These are phyloP conservation scores for Yarrowia sp. DNA, from an alignment of 805 yeast genomes.

Conservation along the genomic window DNA sequence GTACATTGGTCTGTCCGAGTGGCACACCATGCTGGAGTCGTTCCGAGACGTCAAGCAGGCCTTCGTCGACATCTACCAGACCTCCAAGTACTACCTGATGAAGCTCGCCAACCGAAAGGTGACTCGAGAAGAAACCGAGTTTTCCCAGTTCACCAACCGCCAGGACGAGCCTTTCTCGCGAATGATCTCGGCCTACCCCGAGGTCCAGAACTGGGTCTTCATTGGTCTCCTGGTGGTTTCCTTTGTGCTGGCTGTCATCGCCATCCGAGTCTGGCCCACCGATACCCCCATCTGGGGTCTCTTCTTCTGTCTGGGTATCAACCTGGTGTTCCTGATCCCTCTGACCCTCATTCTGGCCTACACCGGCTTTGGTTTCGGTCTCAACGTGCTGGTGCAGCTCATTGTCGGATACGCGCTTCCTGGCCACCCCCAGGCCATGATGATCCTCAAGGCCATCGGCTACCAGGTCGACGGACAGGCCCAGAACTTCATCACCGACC, in stretches of 20 bases:
- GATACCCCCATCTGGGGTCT: constrained; percentile 59
- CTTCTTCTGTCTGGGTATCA: constrained; percentile 62
- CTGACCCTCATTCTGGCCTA: constrained; percentile 66
- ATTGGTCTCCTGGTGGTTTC: constrained; percentile 55
- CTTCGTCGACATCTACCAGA: constrained; percentile 3
- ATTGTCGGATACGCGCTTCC: constrained; percentile 71
- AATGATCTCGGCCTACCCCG: constrained; percentile 55
- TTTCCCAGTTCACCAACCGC: constrained; percentile 38
- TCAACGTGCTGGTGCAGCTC: constrained; percentile 68
- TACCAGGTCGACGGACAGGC: constrained; percentile 70
- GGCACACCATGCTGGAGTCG: constrained; percentile 43
- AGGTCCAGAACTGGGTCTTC: constrained; percentile 81
- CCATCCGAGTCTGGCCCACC: constrained; percentile 43
- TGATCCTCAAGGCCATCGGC: constrained; percentile 66
- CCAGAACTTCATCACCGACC: constrained; percentile 60
- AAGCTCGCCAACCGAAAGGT: neutral
- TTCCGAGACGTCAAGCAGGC: constrained; percentile 40
- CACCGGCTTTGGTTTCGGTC: constrained; percentile 64
- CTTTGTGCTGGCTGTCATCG: constrained; percentile 47
- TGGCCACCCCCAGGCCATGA: constrained; percentile 62
- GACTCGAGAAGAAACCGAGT: neutral
- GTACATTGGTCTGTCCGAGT: constrained; percentile 48
- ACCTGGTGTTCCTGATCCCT: constrained; percentile 66
- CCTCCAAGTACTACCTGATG: neutral
- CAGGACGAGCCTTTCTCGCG: constrained; percentile 42